These are phyloP conservation scores for Gaultheria prostrata DNA, from an alignment of 148 eudicot genomes.

Conservation along the genomic window DNA sequence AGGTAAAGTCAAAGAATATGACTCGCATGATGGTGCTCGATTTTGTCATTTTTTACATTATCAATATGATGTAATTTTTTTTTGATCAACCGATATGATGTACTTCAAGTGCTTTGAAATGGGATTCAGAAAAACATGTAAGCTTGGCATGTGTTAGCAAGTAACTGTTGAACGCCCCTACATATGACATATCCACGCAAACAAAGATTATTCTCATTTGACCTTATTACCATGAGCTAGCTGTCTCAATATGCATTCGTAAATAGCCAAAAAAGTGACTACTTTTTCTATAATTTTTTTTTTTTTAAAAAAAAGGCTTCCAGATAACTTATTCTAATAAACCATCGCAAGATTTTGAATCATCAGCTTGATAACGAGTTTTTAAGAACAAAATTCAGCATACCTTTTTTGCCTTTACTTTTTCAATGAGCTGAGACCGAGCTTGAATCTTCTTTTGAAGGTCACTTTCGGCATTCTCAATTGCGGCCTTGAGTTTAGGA, in stretches of 20 bases:
- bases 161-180: no score
- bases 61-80: background rate
- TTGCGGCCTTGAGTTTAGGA: slow-evolving; percentile 54
- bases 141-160: background rate
- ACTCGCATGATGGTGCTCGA: background rate
- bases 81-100: no score
- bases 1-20: background rate
- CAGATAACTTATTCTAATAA: background rate
- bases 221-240: background rate
- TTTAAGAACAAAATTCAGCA: background rate
- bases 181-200: background rate
- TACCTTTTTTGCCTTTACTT: slow-evolving; percentile 57
- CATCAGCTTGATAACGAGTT: background rate
- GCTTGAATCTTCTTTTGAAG: slow-evolving; percentile 45
- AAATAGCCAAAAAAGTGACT: background rate
- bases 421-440: slow-evolving; percentile 43
- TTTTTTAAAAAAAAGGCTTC: background rate
- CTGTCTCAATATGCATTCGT: background rate
- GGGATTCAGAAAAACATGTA: background rate
- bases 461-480: slow-evolving; percentile 61
- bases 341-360: background rate
- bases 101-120: background rate
- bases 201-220: background rate
- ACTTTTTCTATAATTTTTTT: background rate
- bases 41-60: background rate